A percentile compares a stretch with the other conserved stretches of the same genome.
phyloP scores from a whole-genome alignment of 2,329 filamentous ascomycete species.

The Fusarium fracticaudum region DNA sequence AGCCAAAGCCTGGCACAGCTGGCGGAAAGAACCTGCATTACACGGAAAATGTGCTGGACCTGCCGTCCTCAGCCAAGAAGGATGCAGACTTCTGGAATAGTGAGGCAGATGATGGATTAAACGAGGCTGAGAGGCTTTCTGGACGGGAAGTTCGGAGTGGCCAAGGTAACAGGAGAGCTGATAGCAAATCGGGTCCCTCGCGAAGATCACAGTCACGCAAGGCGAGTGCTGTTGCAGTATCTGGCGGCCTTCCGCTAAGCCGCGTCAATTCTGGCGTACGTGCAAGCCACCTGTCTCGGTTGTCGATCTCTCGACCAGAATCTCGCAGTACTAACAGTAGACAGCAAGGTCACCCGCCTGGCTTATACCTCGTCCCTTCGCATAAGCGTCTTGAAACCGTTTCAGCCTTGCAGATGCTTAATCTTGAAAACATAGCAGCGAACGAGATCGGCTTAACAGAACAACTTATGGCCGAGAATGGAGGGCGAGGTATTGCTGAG shows the following conservation, averaged over 20 bases:
- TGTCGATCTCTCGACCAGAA: constrained; percentile 45
- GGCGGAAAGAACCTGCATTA: constrained; percentile 92
- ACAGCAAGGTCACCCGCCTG: constrained; percentile 52
- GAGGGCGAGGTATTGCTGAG: constrained; percentile 87
- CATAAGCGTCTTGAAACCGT: constrained; percentile 69
- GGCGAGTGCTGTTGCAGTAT: constrained; percentile 54
- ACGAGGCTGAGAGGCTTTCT: constrained; percentile 58
- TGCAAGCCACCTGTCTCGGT: constrained; percentile 45
- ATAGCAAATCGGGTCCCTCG: constrained; percentile 60
- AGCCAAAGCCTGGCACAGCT: constrained; percentile 72
- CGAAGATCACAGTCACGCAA: constrained; percentile 67
- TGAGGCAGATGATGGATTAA: constrained; percentile 71
- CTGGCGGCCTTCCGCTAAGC: constrained; percentile 53
- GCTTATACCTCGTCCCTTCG: constrained; percentile 64
- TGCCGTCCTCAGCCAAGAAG: constrained; percentile 54
- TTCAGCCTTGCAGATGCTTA: constrained; percentile 85
- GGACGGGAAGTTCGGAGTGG: constrained; percentile 62
- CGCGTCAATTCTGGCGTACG: constrained; percentile 60
- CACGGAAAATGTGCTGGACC: constrained; percentile 88
- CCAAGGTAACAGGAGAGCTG: constrained; percentile 60
- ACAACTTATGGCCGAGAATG: constrained; percentile 91
- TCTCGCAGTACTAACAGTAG: constrained; percentile 47
- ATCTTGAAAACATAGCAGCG: constrained; percentile 89
- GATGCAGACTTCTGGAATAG: constrained; percentile 75
- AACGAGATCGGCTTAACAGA: constrained; percentile 88